Evolutionary conservation across 768 basidiomycete species (phyloP), one percentile per base, ranked within the genome.

Genomic region (Exidia glandulosa): DNA sequence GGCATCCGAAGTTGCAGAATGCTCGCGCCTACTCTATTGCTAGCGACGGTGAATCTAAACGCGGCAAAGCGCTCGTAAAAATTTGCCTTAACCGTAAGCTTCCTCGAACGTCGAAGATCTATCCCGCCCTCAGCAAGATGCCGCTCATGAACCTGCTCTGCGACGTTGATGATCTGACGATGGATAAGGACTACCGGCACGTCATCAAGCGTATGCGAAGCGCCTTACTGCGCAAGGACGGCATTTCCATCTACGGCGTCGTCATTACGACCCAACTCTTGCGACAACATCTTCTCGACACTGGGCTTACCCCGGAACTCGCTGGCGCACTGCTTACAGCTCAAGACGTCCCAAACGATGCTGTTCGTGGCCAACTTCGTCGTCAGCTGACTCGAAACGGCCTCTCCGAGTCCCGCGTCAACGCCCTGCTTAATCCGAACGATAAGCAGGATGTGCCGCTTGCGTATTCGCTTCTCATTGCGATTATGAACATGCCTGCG

Each of bases 101-200:
- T 2, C 12, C 58, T 9, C 12, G 36, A 7, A 32, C 57, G 0
- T 74, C 74, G 1, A 34, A 59, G 0, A 67, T 75, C 19, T 70
- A 67, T 57, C 23, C 13, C 2, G 60, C 67, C 1, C 66, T 75
- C 6, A 12, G 41, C 16, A 13, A 25, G 3, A 58, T 75, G 0
- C 29, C 0, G 1, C 58, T 72, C 37, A 60, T 75, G 61, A 67
- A 75, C 56, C 58, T 71, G 1, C 48, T 67, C n/a, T 71, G 72
- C 29, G 71, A 74, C 6, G 64, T 66, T 31, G 67, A 74, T 55
- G 72, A 74, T 48, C 12, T 74, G 2, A 74, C 74, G 12, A 58
- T 60, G 1, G 73, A 75, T 41, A 74, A 73, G 45, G 74, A 74
- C 58, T 70, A 55, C 27, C 71, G 72, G 57, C 74, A 75, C 59